phyloP scores from a whole-genome alignment of 2,329 filamentous ascomycete genomes.

The Penicillium occitanis region DNA sequence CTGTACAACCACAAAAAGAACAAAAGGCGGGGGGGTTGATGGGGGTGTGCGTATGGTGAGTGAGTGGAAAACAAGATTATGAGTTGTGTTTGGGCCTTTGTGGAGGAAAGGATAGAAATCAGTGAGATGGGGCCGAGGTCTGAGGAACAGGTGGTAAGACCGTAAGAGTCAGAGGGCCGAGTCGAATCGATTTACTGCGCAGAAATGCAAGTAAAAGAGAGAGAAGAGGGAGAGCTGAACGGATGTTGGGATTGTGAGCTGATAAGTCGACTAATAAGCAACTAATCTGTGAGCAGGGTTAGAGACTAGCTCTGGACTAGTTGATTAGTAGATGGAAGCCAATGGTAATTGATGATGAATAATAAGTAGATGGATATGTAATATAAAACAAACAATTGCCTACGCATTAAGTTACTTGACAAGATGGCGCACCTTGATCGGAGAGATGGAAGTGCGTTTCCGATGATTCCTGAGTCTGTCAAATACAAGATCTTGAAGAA shows the following conservation, averaged over 20 bases:
- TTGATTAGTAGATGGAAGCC: background rate
- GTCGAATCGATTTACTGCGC: background rate
- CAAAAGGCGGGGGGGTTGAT: background rate
- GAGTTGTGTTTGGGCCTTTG: background rate
- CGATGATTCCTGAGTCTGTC: background rate
- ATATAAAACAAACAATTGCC: background rate
- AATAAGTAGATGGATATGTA: background rate
- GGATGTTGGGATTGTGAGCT: background rate
- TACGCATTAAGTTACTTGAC: background rate
- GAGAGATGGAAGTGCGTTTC: background rate
- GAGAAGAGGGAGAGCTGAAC: background rate
- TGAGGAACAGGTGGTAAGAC: background rate
- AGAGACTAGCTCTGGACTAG: background rate
- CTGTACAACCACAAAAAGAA: slow-evolving; percentile 1
- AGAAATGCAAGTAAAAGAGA: background rate
- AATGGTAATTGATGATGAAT: background rate
- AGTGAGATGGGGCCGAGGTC: background rate
- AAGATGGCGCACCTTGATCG: background rate
- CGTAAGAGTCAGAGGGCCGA: background rate
- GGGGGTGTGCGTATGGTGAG: background rate
- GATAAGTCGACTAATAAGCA: background rate
- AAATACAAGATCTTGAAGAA: background rate
- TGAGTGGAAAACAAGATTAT: background rate
- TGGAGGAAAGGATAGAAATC: background rate
- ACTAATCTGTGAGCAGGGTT: background rate